A percentile compares a stretch with the other conserved stretches of the same genome.
These are phyloP conservation scores for Xylaria nigripes DNA, from an alignment of 495 filamentous ascomycete genomes.

Conservation along the genomic window DNA sequence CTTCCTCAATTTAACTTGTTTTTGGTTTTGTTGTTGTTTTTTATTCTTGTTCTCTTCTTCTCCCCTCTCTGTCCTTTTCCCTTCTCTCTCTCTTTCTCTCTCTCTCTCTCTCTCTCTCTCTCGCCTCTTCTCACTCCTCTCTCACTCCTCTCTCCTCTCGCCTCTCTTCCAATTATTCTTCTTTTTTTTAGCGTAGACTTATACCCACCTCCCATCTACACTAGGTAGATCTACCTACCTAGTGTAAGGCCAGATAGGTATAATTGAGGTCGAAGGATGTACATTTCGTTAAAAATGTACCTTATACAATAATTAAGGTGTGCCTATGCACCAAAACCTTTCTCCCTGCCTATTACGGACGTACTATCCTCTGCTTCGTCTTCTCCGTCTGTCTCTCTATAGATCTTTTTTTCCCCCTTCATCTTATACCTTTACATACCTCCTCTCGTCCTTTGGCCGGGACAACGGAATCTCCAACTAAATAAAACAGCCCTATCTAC, in stretches of 20 bases:
- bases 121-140: too few relatives aligned
- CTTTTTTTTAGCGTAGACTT: background rate
- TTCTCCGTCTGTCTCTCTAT: background rate
- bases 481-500: slow-evolving; percentile 17
- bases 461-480: slow-evolving; percentile 17
- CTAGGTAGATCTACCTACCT: background rate
- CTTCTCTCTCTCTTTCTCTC: background rate
- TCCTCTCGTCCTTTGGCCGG: background rate
- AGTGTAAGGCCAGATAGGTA: slow-evolving; percentile 7
- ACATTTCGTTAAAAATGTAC: too few relatives aligned
- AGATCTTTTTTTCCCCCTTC: background rate
- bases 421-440: background rate
- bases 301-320: too few relatives aligned
- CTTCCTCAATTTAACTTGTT: too few relatives aligned
- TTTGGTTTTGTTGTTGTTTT: too few relatives aligned
- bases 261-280: background rate
- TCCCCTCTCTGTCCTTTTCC: background rate
- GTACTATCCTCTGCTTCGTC: background rate
- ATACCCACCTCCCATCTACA: background rate
- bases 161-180: background rate
- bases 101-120: background rate
- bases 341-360: background rate
- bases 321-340: background rate
- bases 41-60: too few relatives aligned
- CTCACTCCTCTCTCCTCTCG: background rate